Evolutionary conservation across 129 eudicot genomes (phyloP).

Genomic region (Flaveria bidentis): DNA sequence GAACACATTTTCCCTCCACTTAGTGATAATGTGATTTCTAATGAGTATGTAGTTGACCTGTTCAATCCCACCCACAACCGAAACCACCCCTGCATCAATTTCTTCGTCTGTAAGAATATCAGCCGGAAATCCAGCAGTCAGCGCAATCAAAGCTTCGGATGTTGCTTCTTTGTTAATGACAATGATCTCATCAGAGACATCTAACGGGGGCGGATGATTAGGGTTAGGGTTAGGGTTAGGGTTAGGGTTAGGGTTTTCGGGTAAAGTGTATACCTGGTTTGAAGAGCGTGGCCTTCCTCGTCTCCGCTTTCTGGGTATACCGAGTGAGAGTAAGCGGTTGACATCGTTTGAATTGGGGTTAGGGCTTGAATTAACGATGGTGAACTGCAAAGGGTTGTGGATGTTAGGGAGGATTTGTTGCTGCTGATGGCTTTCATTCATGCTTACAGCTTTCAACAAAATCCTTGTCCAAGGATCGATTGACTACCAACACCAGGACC

Average conservation of each 20-base stretch:
- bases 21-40: constrained; percentile 84
- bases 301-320: constrained; percentile 68
- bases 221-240: constrained; percentile 34
- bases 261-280: constrained; percentile 49
- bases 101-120: constrained; percentile 83
- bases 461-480: too few species aligned
- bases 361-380: constrained; percentile 47
- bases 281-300: constrained; percentile 72
- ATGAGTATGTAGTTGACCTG: constrained; percentile 90
- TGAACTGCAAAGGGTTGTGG: constrained; percentile 50
- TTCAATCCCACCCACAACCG: constrained; percentile 85
- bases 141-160: constrained; percentile 77
- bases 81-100: constrained; percentile 80
- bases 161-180: constrained; percentile 94
- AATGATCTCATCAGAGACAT: constrained; percentile 82
- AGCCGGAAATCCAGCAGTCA: constrained; percentile 91
- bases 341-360: constrained; percentile 33
- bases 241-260: constrained; percentile 37
- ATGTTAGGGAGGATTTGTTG: constrained; percentile 30
- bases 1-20: constrained; percentile 87
- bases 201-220: constrained; percentile 28
- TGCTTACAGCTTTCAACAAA: too few species aligned
- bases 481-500: too few species aligned
- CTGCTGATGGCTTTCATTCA: constrained; percentile 8
- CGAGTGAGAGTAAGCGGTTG: constrained; percentile 46